These are phyloP conservation scores for Stemphylium lycopersici DNA, from an alignment of 2,329 filamentous ascomycete species.

Conservation along the genomic window DNA sequence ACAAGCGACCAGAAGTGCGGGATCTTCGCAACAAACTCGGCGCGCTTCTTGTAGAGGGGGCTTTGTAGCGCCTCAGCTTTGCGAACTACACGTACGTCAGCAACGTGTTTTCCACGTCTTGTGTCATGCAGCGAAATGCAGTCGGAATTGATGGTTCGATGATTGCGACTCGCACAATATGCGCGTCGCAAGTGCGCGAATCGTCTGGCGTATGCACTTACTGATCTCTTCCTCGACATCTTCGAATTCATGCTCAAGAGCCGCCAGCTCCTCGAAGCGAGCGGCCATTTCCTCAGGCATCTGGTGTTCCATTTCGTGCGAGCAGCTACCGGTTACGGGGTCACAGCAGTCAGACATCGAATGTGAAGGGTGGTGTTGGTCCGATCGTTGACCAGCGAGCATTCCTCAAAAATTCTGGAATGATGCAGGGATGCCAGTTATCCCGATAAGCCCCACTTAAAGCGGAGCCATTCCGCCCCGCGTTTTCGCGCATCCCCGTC, in stretches of 20 bases:
- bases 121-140: not conserved
- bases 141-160: not conserved
- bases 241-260: conserved; percentile 83
- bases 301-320: conserved; percentile 29
- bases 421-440: conserved; percentile 16
- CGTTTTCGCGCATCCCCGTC: not conserved
- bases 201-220: conserved; percentile 49
- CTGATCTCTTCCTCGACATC: conserved; percentile 82
- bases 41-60: conserved; percentile 78
- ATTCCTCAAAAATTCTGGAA: conserved; percentile 23
- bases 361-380: not conserved
- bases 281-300: conserved; percentile 36
- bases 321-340: not conserved
- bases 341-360: not conserved
- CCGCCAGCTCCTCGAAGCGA: conserved; percentile 74
- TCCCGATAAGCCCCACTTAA: conserved; percentile 6
- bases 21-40: conserved; percentile 72
- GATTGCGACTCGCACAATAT: not conserved
- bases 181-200: not conserved
- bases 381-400: conserved; percentile 9
- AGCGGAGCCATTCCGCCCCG: conserved; percentile 21
- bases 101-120: not conserved
- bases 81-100: conserved; percentile 62
- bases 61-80: conserved; percentile 71
- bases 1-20: conserved; percentile 95